Conservation (phyloP, 176 grass and related monocot genomes). For the Triticum timopheevii region DNA sequence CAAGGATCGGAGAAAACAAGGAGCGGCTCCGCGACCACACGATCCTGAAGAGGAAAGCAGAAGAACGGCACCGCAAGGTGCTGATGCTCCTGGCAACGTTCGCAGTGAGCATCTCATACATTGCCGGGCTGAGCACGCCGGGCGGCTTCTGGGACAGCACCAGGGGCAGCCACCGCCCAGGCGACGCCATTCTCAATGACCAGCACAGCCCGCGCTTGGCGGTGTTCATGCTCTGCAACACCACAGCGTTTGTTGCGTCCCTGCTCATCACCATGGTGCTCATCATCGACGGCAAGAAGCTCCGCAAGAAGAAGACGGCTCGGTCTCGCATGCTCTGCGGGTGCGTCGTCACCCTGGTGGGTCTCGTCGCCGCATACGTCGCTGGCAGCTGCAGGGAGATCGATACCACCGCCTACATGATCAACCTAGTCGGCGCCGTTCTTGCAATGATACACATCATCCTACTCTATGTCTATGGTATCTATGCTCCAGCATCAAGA, state of each 20-base stretch:
- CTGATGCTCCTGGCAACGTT: conserved; percentile 32
- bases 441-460: not conserved
- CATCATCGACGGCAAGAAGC: not conserved
- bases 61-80: conserved; percentile 6
- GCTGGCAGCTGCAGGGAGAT: not conserved
- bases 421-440: not conserved
- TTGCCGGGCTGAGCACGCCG: conserved; percentile 30
- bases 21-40: too few species aligned
- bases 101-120: conserved; percentile 30
- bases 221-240: conserved; percentile 33
- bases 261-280: conserved; percentile 27
- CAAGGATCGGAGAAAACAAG: too few species aligned
- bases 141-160: conserved; percentile 20
- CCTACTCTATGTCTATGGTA: not conserved
- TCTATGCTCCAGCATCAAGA: not conserved
- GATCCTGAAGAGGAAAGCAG: not conserved
- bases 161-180: not conserved
- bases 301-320: not conserved
- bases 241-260: conserved; percentile 28
- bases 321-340: not conserved
- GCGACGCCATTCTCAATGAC: not conserved
- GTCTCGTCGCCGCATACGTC: conserved; percentile 4
- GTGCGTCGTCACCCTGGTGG: not conserved
- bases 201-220: not conserved
- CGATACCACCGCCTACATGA: not conserved